A percentile compares a stretch with the other conserved stretches of the same genome.
Evolutionary conservation across 495 filamentous ascomycete species (phyloP).

Genomic region (Xylaria venustula): DNA sequence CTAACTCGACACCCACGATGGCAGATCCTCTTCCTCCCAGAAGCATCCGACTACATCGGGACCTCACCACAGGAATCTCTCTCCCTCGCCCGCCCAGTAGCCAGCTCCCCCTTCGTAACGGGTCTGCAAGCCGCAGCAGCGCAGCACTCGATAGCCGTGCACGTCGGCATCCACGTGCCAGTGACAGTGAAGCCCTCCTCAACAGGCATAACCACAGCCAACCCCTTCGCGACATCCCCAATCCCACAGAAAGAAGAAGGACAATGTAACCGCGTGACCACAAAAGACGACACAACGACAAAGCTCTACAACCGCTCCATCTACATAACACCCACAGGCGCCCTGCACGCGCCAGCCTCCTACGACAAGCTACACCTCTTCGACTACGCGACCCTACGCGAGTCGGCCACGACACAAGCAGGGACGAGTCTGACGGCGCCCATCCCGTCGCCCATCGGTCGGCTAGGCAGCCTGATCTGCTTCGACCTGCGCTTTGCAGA

Average conservation of each 20-base stretch:
- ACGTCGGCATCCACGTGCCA: constrained; percentile 86
- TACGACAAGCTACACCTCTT: constrained; percentile 62
- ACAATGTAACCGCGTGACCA: too few species aligned
- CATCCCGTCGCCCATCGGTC: constrained; percentile 69
- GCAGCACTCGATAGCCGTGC: constrained; percentile 63
- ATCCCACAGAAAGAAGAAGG: not conserved
- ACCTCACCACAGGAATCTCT: constrained; percentile 63
- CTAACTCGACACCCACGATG: too few species aligned
- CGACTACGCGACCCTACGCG: constrained; percentile 34
- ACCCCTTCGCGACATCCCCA: not conserved
- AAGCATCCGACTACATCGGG: constrained; percentile 87
- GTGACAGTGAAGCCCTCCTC: constrained; percentile 38
- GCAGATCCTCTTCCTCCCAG: constrained; percentile 85
- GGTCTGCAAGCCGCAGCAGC: constrained; percentile 69
- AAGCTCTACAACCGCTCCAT: constrained; percentile 49
- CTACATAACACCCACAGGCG: constrained; percentile 41
- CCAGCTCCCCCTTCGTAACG: constrained; percentile 59
- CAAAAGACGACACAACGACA: constrained; percentile 5
- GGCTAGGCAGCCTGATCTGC: constrained; percentile 77
- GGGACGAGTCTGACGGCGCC: constrained; percentile 52
- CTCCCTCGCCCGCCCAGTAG: constrained; percentile 58
- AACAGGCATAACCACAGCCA: not conserved
- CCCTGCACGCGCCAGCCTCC: constrained; percentile 25
- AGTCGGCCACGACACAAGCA: constrained; percentile 34
- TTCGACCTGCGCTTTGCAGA: constrained; percentile 93